Conservation (phyloP, 768 basidiomycete species). For the Cystofilobasidium bisporidii region DNA sequence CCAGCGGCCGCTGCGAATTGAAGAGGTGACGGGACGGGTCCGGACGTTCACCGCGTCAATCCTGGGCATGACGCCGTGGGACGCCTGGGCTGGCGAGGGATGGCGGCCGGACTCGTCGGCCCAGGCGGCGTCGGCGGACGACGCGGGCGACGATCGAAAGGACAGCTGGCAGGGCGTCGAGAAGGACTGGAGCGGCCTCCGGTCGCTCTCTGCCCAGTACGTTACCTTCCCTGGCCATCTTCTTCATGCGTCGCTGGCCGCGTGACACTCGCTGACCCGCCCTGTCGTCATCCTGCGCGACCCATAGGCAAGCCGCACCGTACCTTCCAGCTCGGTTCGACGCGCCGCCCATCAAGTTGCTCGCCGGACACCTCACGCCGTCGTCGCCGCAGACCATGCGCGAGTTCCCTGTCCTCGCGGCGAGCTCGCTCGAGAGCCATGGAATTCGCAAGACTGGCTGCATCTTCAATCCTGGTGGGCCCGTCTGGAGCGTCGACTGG, state of each 20-base stretch:
- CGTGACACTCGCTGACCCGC: no score
- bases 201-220: slow-evolving; percentile 1
- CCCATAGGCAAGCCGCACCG: slow-evolving; percentile 2
- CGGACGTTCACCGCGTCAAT: background rate
- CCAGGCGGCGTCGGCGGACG: background rate
- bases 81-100: slow-evolving; percentile 22
- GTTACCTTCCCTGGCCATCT: background rate
- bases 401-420: background rate
- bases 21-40: slow-evolving; percentile 13
- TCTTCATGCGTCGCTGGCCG: background rate
- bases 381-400: slow-evolving; percentile 1
- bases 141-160: background rate
- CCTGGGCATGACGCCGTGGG: slow-evolving; percentile 21
- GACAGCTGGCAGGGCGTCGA: slow-evolving; percentile 19
- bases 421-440: slow-evolving; percentile 1
- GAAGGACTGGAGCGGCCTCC: background rate
- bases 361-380: slow-evolving; percentile 8
- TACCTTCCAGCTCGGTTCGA: background rate
- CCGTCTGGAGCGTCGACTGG: slow-evolving; percentile 90
- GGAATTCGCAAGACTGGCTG: slow-evolving; percentile 44
- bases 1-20: slow-evolving; percentile 9
- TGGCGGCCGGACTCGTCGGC: slow-evolving; percentile 12
- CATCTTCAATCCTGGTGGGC: slow-evolving; percentile 76
- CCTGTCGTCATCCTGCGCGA: no score
- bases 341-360: background rate